These are phyloP conservation scores for Camillea tinctor DNA, from an alignment of 2,329 filamentous ascomycete species.

Conservation along the genomic window DNA sequence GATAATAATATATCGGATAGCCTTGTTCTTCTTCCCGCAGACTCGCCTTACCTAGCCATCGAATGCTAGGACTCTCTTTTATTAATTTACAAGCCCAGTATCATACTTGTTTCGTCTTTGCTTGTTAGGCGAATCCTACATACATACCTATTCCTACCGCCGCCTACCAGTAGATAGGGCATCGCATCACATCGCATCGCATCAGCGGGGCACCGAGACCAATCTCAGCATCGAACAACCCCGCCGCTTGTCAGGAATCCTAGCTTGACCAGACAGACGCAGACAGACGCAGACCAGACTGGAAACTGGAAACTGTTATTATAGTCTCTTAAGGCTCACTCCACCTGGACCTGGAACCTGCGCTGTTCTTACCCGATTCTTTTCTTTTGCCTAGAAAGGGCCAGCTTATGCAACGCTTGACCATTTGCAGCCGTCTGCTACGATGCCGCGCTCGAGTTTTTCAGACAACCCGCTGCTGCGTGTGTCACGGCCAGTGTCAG, in stretches of 20 bases:
- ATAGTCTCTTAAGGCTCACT: not conserved
- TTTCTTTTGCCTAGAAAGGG: not conserved
- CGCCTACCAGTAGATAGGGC: not conserved
- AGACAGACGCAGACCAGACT: too few species aligned
- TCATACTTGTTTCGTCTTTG: not conserved
- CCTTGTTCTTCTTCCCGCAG: not conserved
- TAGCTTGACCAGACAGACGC: not conserved
- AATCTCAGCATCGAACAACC: not conserved
- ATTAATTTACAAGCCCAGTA: not conserved
- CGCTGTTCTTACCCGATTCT: not conserved
- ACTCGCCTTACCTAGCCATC: not conserved
- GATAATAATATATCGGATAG: too few species aligned
- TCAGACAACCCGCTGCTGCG: conserved; percentile 59
- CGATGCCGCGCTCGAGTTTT: conserved; percentile 41
- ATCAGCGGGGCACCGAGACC: not conserved
- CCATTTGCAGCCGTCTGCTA: conserved; percentile 5
- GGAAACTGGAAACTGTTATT: not conserved
- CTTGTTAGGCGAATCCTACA: not conserved
- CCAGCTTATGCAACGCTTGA: not conserved
- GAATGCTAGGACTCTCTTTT: too few species aligned
- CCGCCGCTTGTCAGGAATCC: not conserved
- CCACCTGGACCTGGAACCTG: not conserved
- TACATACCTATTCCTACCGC: too few species aligned
- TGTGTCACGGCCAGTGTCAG: conserved; percentile 76
- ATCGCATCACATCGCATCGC: too few species aligned